These are phyloP conservation scores for Fusarium multiceps DNA, from an alignment of 2,329 filamentous ascomycete genomes.

Conservation along the genomic window DNA sequence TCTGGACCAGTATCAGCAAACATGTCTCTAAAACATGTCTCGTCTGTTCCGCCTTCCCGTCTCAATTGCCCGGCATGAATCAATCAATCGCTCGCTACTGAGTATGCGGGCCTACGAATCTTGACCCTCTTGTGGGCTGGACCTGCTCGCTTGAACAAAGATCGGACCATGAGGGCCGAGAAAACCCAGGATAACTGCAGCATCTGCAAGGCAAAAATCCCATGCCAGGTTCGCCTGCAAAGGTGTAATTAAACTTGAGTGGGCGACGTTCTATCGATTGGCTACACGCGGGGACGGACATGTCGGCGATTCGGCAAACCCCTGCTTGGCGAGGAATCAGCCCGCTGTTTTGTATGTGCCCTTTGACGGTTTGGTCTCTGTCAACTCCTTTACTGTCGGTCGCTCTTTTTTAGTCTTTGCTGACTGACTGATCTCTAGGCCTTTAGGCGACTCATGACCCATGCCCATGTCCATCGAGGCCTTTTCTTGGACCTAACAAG, in stretches of 20 bases:
- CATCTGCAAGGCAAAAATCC: slow-evolving; percentile 10
- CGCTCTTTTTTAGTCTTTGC: not conserved
- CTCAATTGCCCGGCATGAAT: slow-evolving; percentile 6
- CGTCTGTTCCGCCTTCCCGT: slow-evolving; percentile 19
- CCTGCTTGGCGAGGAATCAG: slow-evolving; percentile 30
- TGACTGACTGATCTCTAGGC: slow-evolving; percentile 20
- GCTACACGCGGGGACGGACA: slow-evolving; percentile 21
- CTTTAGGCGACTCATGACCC: slow-evolving; percentile 30
- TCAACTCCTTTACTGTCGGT: slow-evolving; percentile 13
- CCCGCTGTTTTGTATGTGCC: slow-evolving; percentile 7
- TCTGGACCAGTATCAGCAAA: slow-evolving; percentile 11
- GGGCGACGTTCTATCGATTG: slow-evolving; percentile 35
- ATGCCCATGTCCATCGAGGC: slow-evolving; percentile 18
- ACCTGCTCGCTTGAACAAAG: slow-evolving; percentile 8
- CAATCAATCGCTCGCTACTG: not conserved
- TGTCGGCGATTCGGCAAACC: slow-evolving; percentile 25
- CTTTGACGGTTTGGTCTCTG: not conserved
- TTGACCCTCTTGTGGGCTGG: slow-evolving; percentile 1
- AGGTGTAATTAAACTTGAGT: slow-evolving; percentile 45
- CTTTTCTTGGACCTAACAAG: slow-evolving; percentile 13
- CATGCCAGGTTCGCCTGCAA: slow-evolving; percentile 22
- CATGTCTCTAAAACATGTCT: slow-evolving; percentile 26
- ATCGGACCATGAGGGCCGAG: slow-evolving; percentile 32
- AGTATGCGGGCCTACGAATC: slow-evolving; percentile 1
- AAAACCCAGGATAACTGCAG: slow-evolving; percentile 6